Conservation (phyloP, 345 rosid species). For the Ceriops tagal region DNA sequence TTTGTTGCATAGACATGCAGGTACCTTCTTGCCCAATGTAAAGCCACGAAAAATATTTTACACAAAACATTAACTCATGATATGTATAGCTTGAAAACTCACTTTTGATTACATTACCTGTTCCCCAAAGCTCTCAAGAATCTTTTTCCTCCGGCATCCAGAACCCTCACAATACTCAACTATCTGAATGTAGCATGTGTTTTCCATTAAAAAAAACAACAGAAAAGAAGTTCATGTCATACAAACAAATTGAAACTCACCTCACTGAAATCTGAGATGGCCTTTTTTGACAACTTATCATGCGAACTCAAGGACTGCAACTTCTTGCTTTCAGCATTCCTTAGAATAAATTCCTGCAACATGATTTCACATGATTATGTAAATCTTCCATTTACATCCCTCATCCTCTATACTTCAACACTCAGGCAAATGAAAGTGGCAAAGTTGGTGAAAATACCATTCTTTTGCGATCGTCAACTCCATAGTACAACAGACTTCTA, state of each 20-base stretch:
- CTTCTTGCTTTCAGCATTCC: conserved; percentile 61
- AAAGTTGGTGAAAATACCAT: conserved; percentile 49
- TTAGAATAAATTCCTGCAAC: conserved; percentile 74
- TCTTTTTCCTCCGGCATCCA: conserved; percentile 86
- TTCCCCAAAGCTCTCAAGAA: conserved; percentile 90
- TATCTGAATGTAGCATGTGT: conserved; percentile 45
- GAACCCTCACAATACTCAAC: conserved; percentile 83
- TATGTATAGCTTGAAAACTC: neutral
- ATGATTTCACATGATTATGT: conserved; percentile 20
- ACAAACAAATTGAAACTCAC: conserved; percentile 30
- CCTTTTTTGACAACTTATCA: conserved; percentile 44
- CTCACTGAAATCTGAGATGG: conserved; percentile 65
- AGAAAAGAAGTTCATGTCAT: conserved; percentile 7
- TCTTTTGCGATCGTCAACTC: conserved; percentile 79
- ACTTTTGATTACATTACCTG: conserved; percentile 52
- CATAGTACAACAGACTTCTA: conserved; percentile 83
- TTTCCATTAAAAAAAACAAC: conserved; percentile 16
- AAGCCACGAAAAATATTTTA: neutral
- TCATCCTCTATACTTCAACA: neutral
- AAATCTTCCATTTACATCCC: conserved; percentile 8
- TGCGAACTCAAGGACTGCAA: conserved; percentile 47
- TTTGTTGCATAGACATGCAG: conserved; percentile 57
- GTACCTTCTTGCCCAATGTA: conserved; percentile 38
- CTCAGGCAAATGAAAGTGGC: neutral
- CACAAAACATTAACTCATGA: neutral